phyloP scores from a whole-genome alignment of 2,329 filamentous ascomycete genomes.

The Coniochaeta prunicola region DNA sequence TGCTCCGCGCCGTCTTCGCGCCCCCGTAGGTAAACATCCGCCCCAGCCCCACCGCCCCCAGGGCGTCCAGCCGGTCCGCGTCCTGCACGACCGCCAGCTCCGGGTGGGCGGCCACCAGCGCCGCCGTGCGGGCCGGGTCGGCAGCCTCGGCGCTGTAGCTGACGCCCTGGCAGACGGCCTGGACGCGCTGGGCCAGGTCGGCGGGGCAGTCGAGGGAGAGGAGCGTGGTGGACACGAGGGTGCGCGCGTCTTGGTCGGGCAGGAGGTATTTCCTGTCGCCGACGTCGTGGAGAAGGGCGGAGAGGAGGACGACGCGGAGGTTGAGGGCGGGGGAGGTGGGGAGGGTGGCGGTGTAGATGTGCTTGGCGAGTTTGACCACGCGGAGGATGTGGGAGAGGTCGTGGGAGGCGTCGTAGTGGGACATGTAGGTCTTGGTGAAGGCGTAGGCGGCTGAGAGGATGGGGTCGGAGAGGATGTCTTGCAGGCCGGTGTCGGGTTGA shows the following conservation, averaged over 20 bases:
- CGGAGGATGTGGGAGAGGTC: constrained; percentile 80
- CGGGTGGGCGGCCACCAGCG: constrained; percentile 57
- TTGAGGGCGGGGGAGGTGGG: constrained; percentile 37
- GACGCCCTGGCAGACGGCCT: constrained; percentile 67
- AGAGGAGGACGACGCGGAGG: constrained; percentile 53
- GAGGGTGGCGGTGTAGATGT: constrained; percentile 43
- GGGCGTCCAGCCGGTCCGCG: constrained; percentile 84
- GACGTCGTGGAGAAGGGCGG: constrained; percentile 78
- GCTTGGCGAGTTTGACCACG: constrained; percentile 65
- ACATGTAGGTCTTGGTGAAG: constrained; percentile 67
- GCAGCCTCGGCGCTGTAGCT: constrained; percentile 69
- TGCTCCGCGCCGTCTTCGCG: constrained; percentile 42
- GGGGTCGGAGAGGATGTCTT: constrained; percentile 19
- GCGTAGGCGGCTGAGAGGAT: constrained; percentile 49
- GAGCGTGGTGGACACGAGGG: constrained; percentile 49
- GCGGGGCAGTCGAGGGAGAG: constrained; percentile 46
- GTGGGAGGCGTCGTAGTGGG: constrained; percentile 76
- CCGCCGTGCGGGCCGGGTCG: constrained; percentile 51
- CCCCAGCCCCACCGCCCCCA: constrained; percentile 79
- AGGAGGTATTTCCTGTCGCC: constrained; percentile 76
- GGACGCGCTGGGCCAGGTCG: constrained; percentile 57
- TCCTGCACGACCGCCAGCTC: constrained; percentile 85
- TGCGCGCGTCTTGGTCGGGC: constrained; percentile 47
- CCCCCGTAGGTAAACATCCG: constrained; percentile 72
- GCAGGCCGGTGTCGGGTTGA: constrained; percentile 19